Percentiles rank a stretch among this genome's conserved stretches.
phyloP scores from a whole-genome alignment of 179 eudicot genomes.

The Carnegiea gigantea region DNA sequence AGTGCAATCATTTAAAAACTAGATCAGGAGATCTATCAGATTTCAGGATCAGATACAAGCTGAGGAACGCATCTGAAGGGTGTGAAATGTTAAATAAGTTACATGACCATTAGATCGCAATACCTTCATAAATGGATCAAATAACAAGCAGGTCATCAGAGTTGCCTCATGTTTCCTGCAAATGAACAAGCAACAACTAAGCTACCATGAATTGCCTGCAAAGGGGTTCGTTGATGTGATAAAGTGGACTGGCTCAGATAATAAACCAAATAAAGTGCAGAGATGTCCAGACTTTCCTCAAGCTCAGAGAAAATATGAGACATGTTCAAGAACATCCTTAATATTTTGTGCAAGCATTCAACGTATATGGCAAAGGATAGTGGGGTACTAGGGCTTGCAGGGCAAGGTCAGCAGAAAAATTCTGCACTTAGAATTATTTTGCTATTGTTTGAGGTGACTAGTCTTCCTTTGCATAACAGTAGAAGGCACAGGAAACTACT shows the following conservation, averaged over 20 bases:
- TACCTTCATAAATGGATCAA: constrained; percentile 88
- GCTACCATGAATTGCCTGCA: background rate
- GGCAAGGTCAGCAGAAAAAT: background rate
- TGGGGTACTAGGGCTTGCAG: background rate
- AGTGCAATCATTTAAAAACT: constrained; percentile 22
- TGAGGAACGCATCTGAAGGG: background rate
- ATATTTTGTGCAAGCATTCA: background rate
- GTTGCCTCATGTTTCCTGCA: constrained; percentile 81
- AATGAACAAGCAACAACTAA: constrained; percentile 19
- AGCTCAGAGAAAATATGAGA: background rate
- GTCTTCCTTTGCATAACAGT: background rate
- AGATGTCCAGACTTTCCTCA: background rate
- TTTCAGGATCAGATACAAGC: background rate
- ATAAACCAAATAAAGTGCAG: background rate
- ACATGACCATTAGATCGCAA: background rate
- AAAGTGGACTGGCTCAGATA: background rate
- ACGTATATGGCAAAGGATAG: background rate
- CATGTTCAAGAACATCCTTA: background rate
- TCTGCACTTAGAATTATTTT: background rate
- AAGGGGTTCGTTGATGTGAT: background rate
- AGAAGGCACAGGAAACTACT: background rate
- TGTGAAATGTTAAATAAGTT: background rate
- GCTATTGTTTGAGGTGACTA: background rate
- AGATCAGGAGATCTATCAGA: background rate
- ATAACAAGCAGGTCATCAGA: constrained; percentile 82